Evolutionary conservation across 2,329 filamentous ascomycete genomes (phyloP).

Genomic region (Colletotrichum sp.): DNA sequence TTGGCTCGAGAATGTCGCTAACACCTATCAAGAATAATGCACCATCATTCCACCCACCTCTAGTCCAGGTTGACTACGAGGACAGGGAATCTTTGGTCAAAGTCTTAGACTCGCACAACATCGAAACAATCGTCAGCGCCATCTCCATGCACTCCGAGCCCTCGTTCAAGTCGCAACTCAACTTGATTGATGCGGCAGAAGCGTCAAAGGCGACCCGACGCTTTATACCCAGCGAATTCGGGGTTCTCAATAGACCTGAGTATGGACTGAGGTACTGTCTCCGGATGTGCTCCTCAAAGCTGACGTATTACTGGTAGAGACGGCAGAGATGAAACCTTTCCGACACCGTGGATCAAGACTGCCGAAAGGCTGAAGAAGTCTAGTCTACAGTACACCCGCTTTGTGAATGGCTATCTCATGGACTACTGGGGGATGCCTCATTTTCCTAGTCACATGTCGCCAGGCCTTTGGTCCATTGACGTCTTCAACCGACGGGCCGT

Average conservation of each 20-base stretch:
- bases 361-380: constrained; percentile 27
- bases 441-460: constrained; percentile 39
- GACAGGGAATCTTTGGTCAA: constrained; percentile 23
- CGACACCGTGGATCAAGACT: not conserved
- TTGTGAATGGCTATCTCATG: constrained; percentile 47
- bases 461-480: constrained; percentile 46
- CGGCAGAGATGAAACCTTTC: not conserved
- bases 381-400: constrained; percentile 38
- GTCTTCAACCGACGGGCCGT: constrained; percentile 46
- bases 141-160: constrained; percentile 31
- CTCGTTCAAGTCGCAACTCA: constrained; percentile 30
- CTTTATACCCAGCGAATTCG: constrained; percentile 49
- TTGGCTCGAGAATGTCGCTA: not conserved
- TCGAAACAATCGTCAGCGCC: constrained; percentile 49
- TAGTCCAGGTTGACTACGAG: constrained; percentile 30
- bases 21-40: not conserved
- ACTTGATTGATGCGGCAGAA: constrained; percentile 48
- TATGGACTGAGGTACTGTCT: not conserved
- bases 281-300: not conserved
- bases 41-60: constrained; percentile 16
- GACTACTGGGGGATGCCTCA: constrained; percentile 48
- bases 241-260: constrained; percentile 24
- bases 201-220: constrained; percentile 37
- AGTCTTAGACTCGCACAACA: constrained; percentile 34
- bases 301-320: not conserved